These are phyloP conservation scores for Phytophthora idaei DNA, from an alignment of 352 stramenopile species.

Conservation along the genomic window DNA sequence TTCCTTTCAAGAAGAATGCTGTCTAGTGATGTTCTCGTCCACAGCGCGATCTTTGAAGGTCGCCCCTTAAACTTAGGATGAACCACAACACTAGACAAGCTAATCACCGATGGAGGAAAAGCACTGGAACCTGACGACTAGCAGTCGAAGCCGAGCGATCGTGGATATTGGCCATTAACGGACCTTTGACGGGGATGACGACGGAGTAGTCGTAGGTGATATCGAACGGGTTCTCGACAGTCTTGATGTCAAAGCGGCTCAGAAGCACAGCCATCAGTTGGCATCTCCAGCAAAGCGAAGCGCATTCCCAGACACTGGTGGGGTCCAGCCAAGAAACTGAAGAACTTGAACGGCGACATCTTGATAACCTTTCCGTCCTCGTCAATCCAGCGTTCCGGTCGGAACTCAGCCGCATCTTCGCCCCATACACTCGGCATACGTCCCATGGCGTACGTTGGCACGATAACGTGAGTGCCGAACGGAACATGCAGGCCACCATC, in stretches of 20 bases:
- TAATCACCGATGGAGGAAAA: too few relatives aligned
- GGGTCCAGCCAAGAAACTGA: slow-evolving; percentile 64
- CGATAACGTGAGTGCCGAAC: slow-evolving; percentile 44
- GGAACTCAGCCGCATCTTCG: slow-evolving; percentile 41
- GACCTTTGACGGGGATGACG: slow-evolving; percentile 43
- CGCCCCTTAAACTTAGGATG: too few relatives aligned
- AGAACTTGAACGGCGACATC: slow-evolving; percentile 37
- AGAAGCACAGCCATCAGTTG: slow-evolving; percentile 49
- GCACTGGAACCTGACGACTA: too few relatives aligned
- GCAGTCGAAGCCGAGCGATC: slow-evolving; percentile 10
- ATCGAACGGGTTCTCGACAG: slow-evolving; percentile 38
- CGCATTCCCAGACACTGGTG: slow-evolving; percentile 60
- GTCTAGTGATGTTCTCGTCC: too few relatives aligned
- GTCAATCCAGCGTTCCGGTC: slow-evolving; percentile 62
- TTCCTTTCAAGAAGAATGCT: slow-evolving; percentile 2
- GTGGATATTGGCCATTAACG: slow-evolving; percentile 32
- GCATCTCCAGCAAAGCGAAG: slow-evolving; percentile 57
- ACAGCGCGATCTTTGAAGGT: too few relatives aligned
- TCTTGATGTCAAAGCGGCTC: slow-evolving; percentile 47
- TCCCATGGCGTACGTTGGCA: slow-evolving; percentile 56
- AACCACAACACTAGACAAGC: too few relatives aligned
- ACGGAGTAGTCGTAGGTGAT: slow-evolving; percentile 53
- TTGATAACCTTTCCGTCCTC: slow-evolving; percentile 46
- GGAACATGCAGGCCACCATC: slow-evolving; percentile 62
- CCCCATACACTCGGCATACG: slow-evolving; percentile 59